Evolutionary conservation across 2,329 filamentous ascomycete genomes (phyloP).

Genomic region (Plenodomus lindquistii): DNA sequence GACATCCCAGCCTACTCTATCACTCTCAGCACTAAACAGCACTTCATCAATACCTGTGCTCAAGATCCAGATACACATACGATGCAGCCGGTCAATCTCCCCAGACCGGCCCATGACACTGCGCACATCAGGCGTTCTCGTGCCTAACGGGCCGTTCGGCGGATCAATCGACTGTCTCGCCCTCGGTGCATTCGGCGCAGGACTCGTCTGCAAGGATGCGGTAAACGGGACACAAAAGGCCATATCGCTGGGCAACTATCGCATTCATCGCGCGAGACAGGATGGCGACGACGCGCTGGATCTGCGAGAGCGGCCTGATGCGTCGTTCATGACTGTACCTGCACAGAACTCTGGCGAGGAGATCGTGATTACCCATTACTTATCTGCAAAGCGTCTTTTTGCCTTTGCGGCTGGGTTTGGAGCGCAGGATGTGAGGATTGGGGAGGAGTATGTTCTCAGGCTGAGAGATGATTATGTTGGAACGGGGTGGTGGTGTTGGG

Average conservation of each 20-base stretch:
- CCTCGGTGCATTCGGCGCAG: conserved; percentile 1
- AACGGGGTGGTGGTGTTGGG: conserved; percentile 12
- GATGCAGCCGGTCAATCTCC: not conserved
- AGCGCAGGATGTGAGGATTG: not conserved
- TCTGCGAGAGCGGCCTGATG: conserved; percentile 3
- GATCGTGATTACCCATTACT: conserved; percentile 1
- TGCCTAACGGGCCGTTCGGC: not conserved
- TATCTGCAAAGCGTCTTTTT: not conserved
- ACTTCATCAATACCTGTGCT: not conserved
- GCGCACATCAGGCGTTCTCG: not conserved
- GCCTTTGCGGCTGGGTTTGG: not conserved
- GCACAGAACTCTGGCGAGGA: not conserved
- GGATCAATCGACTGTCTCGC: conserved; percentile 1
- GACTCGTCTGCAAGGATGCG: not conserved
- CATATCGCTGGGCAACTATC: conserved; percentile 4
- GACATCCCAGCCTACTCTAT: too few relatives aligned
- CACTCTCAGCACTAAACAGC: not conserved
- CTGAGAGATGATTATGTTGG: conserved; percentile 6
- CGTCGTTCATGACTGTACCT: conserved; percentile 5
- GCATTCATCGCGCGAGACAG: conserved; percentile 2
- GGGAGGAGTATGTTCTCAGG: conserved; percentile 1
- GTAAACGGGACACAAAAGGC: not conserved
- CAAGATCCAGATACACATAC: not conserved
- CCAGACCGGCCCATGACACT: not conserved
- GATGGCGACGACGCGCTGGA: conserved; percentile 1